Evolutionary conservation across 169 alveolate genomes (phyloP).

Genomic region (Eimeria maxima): DNA sequence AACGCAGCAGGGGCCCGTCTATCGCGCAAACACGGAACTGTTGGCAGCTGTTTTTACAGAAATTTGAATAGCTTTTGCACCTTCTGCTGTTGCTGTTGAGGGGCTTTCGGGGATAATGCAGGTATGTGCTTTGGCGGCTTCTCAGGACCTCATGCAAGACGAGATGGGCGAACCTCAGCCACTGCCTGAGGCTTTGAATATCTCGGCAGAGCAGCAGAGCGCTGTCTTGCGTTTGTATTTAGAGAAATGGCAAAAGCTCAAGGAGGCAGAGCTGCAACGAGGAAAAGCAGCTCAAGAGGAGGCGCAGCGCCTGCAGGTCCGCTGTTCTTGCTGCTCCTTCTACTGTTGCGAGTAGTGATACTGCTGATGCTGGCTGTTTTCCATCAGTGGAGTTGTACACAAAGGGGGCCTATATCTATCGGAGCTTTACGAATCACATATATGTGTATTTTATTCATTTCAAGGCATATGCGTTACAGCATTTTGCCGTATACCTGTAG

Average conservation of each 20-base stretch:
- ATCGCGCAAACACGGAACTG: too few relatives aligned
- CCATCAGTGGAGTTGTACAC: too few relatives aligned
- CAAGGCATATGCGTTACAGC: too few relatives aligned
- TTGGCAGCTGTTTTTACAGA: too few relatives aligned
- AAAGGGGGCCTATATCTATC: too few relatives aligned
- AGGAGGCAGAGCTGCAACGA: not conserved
- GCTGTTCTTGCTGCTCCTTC: not conserved
- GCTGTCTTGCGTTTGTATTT: not conserved
- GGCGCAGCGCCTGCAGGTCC: constrained; percentile 14
- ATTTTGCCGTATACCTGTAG: too few relatives aligned
- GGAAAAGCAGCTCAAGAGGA: constrained; percentile 39
- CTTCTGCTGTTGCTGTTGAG: too few relatives aligned
- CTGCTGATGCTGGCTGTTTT: constrained; percentile 6
- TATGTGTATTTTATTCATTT: too few relatives aligned
- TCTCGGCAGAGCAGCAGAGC: not conserved
- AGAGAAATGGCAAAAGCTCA: not conserved
- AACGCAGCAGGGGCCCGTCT: too few relatives aligned
- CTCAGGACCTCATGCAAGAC: constrained; percentile 4
- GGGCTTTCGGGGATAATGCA: not conserved
- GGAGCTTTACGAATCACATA: too few relatives aligned
- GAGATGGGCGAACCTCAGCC: constrained; percentile 24
- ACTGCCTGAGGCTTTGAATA: not conserved
- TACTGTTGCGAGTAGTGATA: not conserved
- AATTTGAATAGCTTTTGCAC: too few relatives aligned
- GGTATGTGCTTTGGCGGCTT: not conserved